Percentiles rank a stretch among this genome's conserved stretches.
Evolutionary conservation across 331 rosid species (phyloP).

Genomic region (Dryas integrifolia): DNA sequence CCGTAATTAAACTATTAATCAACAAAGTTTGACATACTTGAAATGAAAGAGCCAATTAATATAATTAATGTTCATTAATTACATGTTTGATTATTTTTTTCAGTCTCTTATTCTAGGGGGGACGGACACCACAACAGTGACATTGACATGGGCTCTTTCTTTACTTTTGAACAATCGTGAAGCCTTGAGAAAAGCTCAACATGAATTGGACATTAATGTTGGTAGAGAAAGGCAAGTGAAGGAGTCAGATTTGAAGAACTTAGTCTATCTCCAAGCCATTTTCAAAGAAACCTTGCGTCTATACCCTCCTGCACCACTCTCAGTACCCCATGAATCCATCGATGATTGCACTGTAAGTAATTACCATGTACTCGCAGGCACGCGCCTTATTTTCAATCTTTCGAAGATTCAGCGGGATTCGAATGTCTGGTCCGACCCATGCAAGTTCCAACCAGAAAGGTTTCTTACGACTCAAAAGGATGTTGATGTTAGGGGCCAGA

Average conservation of each 20-base stretch:
- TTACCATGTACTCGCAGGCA: slow-evolving; percentile 33
- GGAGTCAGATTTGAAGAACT: slow-evolving; percentile 11
- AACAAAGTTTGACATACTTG: no score
- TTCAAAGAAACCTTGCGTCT: slow-evolving; percentile 32
- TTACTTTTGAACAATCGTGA: neutral
- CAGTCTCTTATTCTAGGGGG: neutral
- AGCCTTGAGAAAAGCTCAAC: slow-evolving; percentile 13
- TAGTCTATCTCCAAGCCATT: slow-evolving; percentile 28
- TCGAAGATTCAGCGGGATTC: slow-evolving; percentile 49
- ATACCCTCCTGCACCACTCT: slow-evolving; percentile 15
- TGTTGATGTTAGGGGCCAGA: slow-evolving; percentile 36
- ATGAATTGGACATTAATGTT: slow-evolving; percentile 1
- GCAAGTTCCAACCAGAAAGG: slow-evolving; percentile 43
- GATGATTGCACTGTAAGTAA: slow-evolving; percentile 39
- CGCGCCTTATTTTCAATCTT: slow-evolving; percentile 31
- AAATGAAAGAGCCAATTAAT: no score
- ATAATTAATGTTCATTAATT: no score
- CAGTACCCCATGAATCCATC: neutral
- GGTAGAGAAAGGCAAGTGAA: slow-evolving; percentile 17
- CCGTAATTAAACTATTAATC: no score
- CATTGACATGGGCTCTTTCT: neutral
- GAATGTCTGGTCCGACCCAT: slow-evolving; percentile 33
- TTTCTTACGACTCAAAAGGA: slow-evolving; percentile 41
- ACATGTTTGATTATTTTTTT: no score
- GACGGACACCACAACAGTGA: neutral